These are phyloP conservation scores for Mortierella sp. DNA, from an alignment of 371 early-diverging fungal species.

Conservation along the genomic window DNA sequence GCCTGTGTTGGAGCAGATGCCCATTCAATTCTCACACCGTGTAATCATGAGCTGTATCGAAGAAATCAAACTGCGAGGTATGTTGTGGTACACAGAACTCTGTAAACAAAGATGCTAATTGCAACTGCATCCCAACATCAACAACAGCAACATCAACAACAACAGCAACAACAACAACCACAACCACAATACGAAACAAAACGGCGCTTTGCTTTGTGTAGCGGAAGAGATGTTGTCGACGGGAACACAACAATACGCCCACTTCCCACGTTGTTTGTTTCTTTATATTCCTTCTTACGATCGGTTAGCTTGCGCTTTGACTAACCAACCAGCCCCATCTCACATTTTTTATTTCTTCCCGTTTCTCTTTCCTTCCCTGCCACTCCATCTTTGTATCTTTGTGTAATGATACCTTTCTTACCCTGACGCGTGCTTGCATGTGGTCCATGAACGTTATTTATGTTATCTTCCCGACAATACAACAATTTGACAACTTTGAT, in stretches of 20 bases:
- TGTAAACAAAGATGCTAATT: neutral
- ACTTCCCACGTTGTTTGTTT: neutral
- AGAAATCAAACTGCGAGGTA: conserved; percentile 54
- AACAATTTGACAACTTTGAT: neutral
- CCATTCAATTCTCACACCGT: conserved; percentile 46
- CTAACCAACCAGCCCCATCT: conserved; percentile 8
- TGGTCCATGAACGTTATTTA: neutral
- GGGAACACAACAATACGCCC: conserved; percentile 14
- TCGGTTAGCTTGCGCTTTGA: neutral
- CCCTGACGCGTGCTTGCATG: conserved; percentile 10
- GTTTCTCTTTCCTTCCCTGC: neutral
- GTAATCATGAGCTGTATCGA: conserved; percentile 55
- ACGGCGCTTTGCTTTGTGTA: neutral
- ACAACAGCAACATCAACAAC: neutral
- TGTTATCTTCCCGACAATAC: neutral
- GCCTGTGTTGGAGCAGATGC: conserved; percentile 44
- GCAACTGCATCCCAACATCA: neutral
- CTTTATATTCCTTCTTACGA: neutral
- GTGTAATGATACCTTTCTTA: neutral
- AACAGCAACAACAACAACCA: neutral
- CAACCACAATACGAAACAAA: no score
- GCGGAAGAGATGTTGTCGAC: conserved; percentile 8
- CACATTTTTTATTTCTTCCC: neutral
- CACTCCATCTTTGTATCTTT: neutral
- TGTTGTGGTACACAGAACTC: no score